A percentile compares a stretch with the other conserved stretches of the same genome.
phyloP scores from a whole-genome alignment of 306 rosid species.

The Fragaria ananassa region DNA sequence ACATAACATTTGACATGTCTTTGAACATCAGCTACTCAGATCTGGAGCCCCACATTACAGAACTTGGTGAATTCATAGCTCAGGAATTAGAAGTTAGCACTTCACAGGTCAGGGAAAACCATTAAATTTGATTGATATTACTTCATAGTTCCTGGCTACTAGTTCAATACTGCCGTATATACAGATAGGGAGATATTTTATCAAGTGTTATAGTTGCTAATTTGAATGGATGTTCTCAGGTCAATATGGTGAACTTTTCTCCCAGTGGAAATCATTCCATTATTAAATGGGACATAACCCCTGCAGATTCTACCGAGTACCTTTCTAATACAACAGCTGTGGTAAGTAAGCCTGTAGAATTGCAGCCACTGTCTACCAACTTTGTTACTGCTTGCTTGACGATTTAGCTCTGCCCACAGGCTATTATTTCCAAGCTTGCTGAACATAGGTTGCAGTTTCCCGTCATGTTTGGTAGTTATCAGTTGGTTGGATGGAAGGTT shows the following conservation, averaged over 20 bases:
- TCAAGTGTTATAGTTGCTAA: background rate
- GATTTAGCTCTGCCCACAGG: slow-evolving; percentile 39
- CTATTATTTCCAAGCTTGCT: slow-evolving; percentile 56
- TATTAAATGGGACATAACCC: slow-evolving; percentile 61
- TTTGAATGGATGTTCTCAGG: slow-evolving; percentile 50
- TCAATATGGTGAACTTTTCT: slow-evolving; percentile 49
- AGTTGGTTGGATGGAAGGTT: slow-evolving; percentile 62
- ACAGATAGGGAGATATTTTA: background rate
- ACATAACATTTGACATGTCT: slow-evolving; percentile 54
- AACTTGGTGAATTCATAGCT: slow-evolving; percentile 65
- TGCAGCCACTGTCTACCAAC: slow-evolving; percentile 2
- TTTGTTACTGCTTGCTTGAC: slow-evolving; percentile 30
- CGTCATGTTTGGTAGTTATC: slow-evolving; percentile 57
- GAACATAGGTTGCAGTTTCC: slow-evolving; percentile 75
- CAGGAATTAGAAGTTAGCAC: slow-evolving; percentile 55
- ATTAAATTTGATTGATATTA: slow-evolving; percentile 1
- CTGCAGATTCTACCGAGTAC: slow-evolving; percentile 47
- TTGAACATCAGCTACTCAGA: slow-evolving; percentile 65
- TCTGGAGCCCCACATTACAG: slow-evolving; percentile 61
- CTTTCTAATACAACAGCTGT: slow-evolving; percentile 62
- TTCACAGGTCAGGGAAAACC: slow-evolving; percentile 68
- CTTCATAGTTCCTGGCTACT: background rate
- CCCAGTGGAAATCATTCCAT: slow-evolving; percentile 57
- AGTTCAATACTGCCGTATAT: background rate
- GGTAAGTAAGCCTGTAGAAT: slow-evolving; percentile 44